Conservation (phyloP, 495 filamentous ascomycete species). For the Pseudomonodictys pantanalensis region DNA sequence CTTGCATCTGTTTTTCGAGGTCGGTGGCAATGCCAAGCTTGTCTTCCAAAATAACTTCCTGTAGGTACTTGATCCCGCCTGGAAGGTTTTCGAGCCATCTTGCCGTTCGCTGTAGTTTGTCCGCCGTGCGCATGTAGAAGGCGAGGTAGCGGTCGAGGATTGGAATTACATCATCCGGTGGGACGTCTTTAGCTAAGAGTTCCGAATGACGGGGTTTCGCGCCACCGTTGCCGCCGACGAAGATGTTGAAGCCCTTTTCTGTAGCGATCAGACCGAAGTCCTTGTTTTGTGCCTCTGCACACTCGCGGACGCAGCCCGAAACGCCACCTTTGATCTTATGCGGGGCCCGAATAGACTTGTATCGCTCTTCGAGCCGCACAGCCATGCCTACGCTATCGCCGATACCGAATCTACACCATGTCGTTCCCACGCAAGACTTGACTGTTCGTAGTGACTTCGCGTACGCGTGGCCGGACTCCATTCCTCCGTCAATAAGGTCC, state of each 20-base stretch:
- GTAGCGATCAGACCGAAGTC: conserved; percentile 95
- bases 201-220: conserved; percentile 83
- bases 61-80: conserved; percentile 80
- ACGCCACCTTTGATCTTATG: conserved; percentile 96
- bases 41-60: conserved; percentile 82
- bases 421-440: conserved; percentile 92
- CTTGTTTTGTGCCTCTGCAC: conserved; percentile 93
- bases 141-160: conserved; percentile 89
- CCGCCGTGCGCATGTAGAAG: conserved; percentile 96
- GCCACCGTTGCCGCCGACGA: conserved; percentile 89
- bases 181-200: conserved; percentile 87
- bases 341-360: conserved; percentile 86
- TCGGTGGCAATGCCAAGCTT: conserved; percentile 83
- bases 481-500: conserved; percentile 78
- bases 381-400: conserved; percentile 98
- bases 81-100: conserved; percentile 89
- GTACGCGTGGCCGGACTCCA: conserved; percentile 95
- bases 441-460: conserved; percentile 89
- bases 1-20: conserved; percentile 86
- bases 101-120: conserved; percentile 91
- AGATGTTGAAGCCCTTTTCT: conserved; percentile 94
- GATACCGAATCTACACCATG: conserved; percentile 92
- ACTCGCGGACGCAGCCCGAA: conserved; percentile 88
- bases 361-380: conserved; percentile 84
- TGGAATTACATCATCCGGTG: conserved; percentile 78